These are phyloP conservation scores for Immersiella caudata DNA, from an alignment of 495 filamentous ascomycete species.

Conservation along the genomic window DNA sequence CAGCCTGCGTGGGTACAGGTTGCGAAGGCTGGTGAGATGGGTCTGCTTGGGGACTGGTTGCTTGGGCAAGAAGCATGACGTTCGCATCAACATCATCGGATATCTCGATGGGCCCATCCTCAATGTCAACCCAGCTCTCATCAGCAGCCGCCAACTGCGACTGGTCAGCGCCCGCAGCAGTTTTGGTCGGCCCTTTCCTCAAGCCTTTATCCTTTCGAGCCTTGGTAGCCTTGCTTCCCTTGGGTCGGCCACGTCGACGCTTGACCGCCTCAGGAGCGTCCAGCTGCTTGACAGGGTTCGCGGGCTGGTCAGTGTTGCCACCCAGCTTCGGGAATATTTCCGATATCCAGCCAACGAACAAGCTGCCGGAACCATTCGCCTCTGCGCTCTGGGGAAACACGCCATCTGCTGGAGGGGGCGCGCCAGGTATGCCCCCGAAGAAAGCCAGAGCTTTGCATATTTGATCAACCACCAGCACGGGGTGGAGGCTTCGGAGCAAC, in stretches of 20 bases:
- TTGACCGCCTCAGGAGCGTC: constrained; percentile 32
- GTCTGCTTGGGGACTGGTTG: constrained; percentile 17
- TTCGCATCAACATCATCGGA: constrained; percentile 33
- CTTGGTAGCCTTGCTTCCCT: constrained; percentile 55
- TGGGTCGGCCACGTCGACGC: constrained; percentile 53
- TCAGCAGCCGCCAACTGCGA: constrained; percentile 17
- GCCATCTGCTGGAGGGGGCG: constrained; percentile 54
- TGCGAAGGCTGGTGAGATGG: not conserved
- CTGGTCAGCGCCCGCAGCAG: not conserved
- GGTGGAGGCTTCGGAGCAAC: constrained; percentile 54
- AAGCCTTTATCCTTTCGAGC: constrained; percentile 53
- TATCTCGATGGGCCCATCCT: constrained; percentile 21
- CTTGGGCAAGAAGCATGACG: constrained; percentile 34
- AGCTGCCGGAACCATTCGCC: constrained; percentile 55
- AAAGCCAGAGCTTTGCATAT: constrained; percentile 61
- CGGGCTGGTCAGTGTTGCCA: constrained; percentile 27
- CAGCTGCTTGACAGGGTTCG: constrained; percentile 31
- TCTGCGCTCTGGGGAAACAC: constrained; percentile 57
- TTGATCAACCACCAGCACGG: constrained; percentile 57
- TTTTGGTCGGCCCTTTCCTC: constrained; percentile 46
- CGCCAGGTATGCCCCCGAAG: constrained; percentile 60
- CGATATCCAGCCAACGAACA: constrained; percentile 61
- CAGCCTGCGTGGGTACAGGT: not conserved
- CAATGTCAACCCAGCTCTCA: constrained; percentile 38
- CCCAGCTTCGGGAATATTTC: constrained; percentile 58